Conservation (phyloP, 108 stramenopile genomes). For the Thalassiosira profunda region DNA sequence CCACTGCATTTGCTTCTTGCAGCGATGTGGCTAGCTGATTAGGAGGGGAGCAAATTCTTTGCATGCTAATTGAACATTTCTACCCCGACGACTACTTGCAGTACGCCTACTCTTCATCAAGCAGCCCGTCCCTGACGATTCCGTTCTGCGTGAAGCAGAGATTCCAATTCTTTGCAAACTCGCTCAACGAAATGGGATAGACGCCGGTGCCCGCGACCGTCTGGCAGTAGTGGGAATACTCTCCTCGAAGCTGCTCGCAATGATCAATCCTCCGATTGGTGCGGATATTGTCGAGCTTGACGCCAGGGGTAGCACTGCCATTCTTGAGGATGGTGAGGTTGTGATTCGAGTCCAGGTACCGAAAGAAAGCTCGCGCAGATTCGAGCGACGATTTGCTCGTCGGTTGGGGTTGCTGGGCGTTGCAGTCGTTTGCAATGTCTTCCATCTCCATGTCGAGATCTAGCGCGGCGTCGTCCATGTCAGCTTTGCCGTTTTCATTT, state of each 20-base stretch:
- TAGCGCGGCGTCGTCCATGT: neutral
- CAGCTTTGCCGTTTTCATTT: neutral
- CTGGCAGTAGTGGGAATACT: neutral
- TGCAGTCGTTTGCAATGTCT: neutral
- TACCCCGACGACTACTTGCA: too few species aligned
- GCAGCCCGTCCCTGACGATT: neutral
- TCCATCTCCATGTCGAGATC: neutral
- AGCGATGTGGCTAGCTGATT: constrained; percentile 51
- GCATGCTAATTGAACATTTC: too few species aligned
- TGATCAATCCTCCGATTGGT: neutral
- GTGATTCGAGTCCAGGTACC: constrained; percentile 38
- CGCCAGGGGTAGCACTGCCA: neutral
- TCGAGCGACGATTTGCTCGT: constrained; percentile 27
- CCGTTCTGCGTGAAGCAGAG: neutral
- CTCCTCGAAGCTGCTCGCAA: neutral
- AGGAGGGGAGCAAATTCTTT: too few species aligned
- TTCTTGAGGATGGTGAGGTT: constrained; percentile 16
- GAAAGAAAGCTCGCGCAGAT: constrained; percentile 33
- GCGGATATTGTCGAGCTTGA: neutral
- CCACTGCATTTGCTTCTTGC: constrained; percentile 68
- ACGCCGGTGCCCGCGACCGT: neutral
- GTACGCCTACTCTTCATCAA: constrained; percentile 13
- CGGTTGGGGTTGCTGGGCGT: constrained; percentile 22
- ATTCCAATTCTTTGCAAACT: constrained; percentile 8
- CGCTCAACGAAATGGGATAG: neutral